Conservation (phyloP, 2,329 filamentous ascomycete genomes). For the Aspergillus ochraceoroseus region DNA sequence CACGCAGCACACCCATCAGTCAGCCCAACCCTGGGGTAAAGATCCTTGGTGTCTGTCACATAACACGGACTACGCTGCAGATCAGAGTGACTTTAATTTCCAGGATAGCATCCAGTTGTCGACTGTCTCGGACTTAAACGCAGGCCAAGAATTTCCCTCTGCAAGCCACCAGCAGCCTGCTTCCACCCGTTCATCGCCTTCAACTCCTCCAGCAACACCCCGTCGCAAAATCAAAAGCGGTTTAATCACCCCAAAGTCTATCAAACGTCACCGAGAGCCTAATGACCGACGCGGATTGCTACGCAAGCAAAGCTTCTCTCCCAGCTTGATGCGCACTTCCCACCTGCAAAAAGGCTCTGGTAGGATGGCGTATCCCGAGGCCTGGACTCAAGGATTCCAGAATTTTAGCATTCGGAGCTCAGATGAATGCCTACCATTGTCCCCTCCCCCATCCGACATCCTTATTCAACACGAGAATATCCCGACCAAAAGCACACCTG, state of each 20-base stretch:
- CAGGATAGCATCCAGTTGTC: slow-evolving; percentile 39
- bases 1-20: slow-evolving; percentile 38
- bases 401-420: slow-evolving; percentile 49
- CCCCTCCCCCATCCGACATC: slow-evolving; percentile 45
- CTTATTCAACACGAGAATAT: slow-evolving; percentile 39
- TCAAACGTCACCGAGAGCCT: slow-evolving; percentile 39
- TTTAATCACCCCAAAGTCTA: slow-evolving; percentile 37
- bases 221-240: slow-evolving; percentile 37
- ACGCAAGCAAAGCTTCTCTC: slow-evolving; percentile 44
- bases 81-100: slow-evolving; percentile 33
- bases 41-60: slow-evolving; percentile 50
- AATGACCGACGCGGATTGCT: slow-evolving; percentile 38
- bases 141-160: slow-evolving; percentile 34
- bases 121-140: slow-evolving; percentile 30
- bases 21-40: slow-evolving; percentile 52
- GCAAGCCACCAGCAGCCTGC: slow-evolving; percentile 13
- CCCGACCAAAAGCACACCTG: slow-evolving; percentile 27
- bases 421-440: slow-evolving; percentile 41
- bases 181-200: slow-evolving; percentile 29
- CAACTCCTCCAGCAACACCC: slow-evolving; percentile 37
- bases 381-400: slow-evolving; percentile 53
- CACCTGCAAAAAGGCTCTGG: slow-evolving; percentile 39
- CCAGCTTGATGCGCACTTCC: slow-evolving; percentile 54
- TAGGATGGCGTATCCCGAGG: slow-evolving; percentile 42
- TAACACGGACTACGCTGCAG: slow-evolving; percentile 40